These are phyloP conservation scores for Tuber borchii DNA, from an alignment of 495 filamentous ascomycete genomes.

Conservation along the genomic window DNA sequence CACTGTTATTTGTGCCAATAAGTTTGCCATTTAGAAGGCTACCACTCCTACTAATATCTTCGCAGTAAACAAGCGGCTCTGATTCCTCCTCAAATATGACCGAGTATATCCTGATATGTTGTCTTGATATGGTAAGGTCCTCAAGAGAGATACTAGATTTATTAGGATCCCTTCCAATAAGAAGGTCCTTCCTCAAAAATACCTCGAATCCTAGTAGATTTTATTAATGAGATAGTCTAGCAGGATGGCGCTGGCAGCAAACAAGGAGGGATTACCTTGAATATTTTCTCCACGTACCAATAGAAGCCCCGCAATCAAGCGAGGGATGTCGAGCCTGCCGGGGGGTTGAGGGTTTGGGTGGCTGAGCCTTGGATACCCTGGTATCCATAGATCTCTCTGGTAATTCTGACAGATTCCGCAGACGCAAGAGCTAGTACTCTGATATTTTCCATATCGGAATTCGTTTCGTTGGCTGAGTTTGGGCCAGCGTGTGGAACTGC, in stretches of 20 bases:
- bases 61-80: slow-evolving; percentile 50
- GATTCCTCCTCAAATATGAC: slow-evolving; percentile 47
- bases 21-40: slow-evolving; percentile 46
- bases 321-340: background rate
- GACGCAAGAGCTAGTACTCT: background rate
- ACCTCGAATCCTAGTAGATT: background rate
- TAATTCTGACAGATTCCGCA: background rate
- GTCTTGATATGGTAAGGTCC: background rate
- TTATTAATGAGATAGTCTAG: background rate
- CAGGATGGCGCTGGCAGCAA: background rate
- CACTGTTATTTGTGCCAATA: slow-evolving; percentile 44
- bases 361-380: background rate
- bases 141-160: background rate
- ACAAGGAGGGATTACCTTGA: background rate
- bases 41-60: slow-evolving; percentile 50
- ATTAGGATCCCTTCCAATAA: background rate
- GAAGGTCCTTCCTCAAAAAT: background rate
- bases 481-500: background rate
- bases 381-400: background rate
- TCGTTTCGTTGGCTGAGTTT: background rate
- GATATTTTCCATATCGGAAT: background rate
- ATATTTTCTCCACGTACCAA: background rate
- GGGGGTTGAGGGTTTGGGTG: background rate
- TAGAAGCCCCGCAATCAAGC: background rate
- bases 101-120: slow-evolving; percentile 50